These are phyloP conservation scores for Bathelium albidoporum DNA, from an alignment of 495 filamentous ascomycete species.

Conservation along the genomic window DNA sequence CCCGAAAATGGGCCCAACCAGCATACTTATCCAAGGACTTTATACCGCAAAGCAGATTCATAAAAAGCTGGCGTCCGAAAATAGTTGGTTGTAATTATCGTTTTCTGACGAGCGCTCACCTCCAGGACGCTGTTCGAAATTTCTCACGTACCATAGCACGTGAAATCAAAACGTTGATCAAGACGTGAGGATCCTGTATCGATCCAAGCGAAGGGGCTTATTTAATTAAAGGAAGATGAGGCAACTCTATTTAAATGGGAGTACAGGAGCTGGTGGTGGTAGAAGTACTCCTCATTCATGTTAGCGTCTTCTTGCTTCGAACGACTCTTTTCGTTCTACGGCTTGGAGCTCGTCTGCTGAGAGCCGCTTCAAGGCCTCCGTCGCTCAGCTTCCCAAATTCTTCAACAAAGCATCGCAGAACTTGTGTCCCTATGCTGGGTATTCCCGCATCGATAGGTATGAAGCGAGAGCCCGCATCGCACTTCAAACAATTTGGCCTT, in stretches of 20 bases:
- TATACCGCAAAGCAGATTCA: background rate
- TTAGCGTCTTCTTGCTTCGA: background rate
- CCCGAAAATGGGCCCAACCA: background rate
- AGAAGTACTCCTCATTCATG: background rate
- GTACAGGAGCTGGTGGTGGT: background rate
- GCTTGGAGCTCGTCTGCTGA: background rate
- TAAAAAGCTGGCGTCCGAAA: background rate
- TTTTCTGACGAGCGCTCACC: background rate
- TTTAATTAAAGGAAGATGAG: background rate
- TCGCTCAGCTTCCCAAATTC: background rate
- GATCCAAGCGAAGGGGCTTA: background rate
- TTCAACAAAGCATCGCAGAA: background rate
- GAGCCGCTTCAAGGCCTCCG: background rate
- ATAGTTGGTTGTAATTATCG: background rate
- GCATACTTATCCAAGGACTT: background rate
- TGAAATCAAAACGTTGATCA: background rate
- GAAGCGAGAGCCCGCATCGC: background rate
- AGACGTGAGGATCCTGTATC: background rate
- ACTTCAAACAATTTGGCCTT: background rate
- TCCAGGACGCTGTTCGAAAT: background rate
- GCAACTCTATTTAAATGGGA: background rate
- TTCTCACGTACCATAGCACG: background rate
- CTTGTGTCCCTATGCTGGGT: background rate
- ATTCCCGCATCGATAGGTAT: background rate
- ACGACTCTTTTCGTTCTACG: background rate